Evolutionary conservation across 1,284 basidiomycete genomes (phyloP).

Genomic region (Puccinia novopanici): DNA sequence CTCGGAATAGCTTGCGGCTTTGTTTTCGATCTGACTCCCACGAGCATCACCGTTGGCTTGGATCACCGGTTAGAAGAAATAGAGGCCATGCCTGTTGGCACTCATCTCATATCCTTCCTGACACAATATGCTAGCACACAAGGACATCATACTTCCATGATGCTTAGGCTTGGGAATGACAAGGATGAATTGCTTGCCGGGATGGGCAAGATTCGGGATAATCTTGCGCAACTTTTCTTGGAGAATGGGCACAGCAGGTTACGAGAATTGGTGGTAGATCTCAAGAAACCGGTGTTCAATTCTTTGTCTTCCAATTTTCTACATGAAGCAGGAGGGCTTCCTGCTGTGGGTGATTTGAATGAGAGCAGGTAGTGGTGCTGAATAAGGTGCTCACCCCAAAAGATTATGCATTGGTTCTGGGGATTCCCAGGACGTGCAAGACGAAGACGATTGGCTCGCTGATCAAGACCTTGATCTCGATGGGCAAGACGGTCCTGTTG

Average conservation of each 20-base stretch:
- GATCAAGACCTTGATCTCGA: constrained; percentile 73
- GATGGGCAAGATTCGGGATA: constrained; percentile 83
- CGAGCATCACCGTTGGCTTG: too few species aligned
- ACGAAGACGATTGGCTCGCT: constrained; percentile 90
- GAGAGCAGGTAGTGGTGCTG: constrained; percentile 74
- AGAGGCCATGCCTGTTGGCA: too few species aligned
- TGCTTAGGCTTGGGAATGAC: constrained; percentile 76
- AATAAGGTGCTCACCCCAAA: constrained; percentile 72
- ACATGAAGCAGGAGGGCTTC: constrained; percentile 31
- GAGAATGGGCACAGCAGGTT: constrained; percentile 65
- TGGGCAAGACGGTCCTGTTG: constrained; percentile 83
- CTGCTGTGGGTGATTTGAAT: constrained; percentile 65
- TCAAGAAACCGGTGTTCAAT: constrained; percentile 70
- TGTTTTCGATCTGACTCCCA: constrained; percentile 72
- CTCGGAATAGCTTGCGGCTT: constrained; percentile 82
- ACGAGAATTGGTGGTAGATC: constrained; percentile 77
- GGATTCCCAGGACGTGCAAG: constrained; percentile 99
- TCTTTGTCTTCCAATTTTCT: constrained; percentile 57
- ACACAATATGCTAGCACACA: too few species aligned
- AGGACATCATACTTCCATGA: too few species aligned
- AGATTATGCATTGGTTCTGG: constrained; percentile 89
- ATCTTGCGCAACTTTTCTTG: constrained; percentile 85
- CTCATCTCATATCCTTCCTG: too few species aligned
- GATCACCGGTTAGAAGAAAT: too few species aligned
- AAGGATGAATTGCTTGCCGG: constrained; percentile 86